Base-by-base conservation (phyloP, 192 early-diverging fungal species). In the Backusella tarrabulga region DNA sequence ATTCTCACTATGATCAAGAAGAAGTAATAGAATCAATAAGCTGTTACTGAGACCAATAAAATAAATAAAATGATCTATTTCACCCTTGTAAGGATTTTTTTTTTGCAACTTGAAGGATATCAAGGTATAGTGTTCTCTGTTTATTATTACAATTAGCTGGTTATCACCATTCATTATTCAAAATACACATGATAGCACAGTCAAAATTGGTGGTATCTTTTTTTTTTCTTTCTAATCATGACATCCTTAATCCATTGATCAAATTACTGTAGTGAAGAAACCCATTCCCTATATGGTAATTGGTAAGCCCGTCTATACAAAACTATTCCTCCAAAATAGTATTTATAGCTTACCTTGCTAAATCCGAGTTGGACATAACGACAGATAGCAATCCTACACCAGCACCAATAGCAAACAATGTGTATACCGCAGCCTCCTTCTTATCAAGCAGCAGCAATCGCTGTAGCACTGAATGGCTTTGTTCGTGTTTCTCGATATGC, bases 371-470 rank as follows among this genome's bases (percentile, higher is more conserved):
- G n/a, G 52, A 71, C 46, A 77, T 44, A n/a, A 77, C 21, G 42
- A 77, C 23, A 23, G 67, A 68, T 4, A 70, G 4, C 38, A 70
- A 52, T 8, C 76, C 76, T 19, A 77, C 35, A 15, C 69, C 76
- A n/a, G 76, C 76, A 40, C 42, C 69, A 7, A 77, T 52, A 11
- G 76, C 52, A 1, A 77, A 34, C 19, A 77, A 41, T 9, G 76
- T 77, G 26, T 40, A 71, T 0, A 54, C 3, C 1, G 69, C 23
- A n/a, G n/a, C 36, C 23, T 77, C 68, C 71, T 71, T 70, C 34
- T 71, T 68, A 56, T 60, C 14, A 5, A 50, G 26, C 17, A 23
- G 15, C 42, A 41, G 1, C 21, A 72, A 19, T 50, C 40, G 21
- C 41, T 72, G 42, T 19, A 72, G 34, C 6, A 72, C 44, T 23